These are phyloP conservation scores for Talaromyces thailandensis DNA, from an alignment of 495 filamentous ascomycete genomes.

Conservation along the genomic window DNA sequence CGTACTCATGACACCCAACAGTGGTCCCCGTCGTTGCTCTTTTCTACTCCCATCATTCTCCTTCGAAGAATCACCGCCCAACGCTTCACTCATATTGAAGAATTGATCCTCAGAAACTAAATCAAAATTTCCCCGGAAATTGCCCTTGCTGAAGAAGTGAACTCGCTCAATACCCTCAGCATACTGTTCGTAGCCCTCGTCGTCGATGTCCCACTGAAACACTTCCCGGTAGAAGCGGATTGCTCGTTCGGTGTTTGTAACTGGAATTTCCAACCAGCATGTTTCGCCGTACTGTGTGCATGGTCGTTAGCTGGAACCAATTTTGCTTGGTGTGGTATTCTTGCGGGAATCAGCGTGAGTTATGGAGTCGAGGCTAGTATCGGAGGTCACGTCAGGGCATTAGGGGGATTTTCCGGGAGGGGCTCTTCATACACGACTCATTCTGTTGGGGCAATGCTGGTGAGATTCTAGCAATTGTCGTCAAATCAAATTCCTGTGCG, in stretches of 20 bases:
- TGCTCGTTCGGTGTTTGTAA: not conserved
- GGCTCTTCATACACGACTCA: not conserved
- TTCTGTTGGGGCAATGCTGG: not conserved
- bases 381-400: not conserved
- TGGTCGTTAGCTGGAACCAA: not conserved
- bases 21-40: not conserved
- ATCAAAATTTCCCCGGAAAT: not conserved
- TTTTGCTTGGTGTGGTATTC: too few species aligned
- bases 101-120: not conserved
- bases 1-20: not conserved
- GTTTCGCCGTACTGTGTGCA: not conserved
- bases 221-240: not conserved
- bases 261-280: slow-evolving; percentile 4
- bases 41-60: not conserved
- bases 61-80: not conserved
- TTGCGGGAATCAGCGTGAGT: not conserved
- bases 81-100: not conserved
- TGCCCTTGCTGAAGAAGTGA: slow-evolving; percentile 3
- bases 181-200: not conserved
- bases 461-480: too few species aligned
- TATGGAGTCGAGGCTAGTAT: not conserved
- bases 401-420: not conserved
- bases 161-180: not conserved
- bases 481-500: too few species aligned
- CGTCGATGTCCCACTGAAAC: not conserved